Evolutionary conservation across 129 eudicot species (phyloP).

Genomic region (Kitagawia praeruptora): DNA sequence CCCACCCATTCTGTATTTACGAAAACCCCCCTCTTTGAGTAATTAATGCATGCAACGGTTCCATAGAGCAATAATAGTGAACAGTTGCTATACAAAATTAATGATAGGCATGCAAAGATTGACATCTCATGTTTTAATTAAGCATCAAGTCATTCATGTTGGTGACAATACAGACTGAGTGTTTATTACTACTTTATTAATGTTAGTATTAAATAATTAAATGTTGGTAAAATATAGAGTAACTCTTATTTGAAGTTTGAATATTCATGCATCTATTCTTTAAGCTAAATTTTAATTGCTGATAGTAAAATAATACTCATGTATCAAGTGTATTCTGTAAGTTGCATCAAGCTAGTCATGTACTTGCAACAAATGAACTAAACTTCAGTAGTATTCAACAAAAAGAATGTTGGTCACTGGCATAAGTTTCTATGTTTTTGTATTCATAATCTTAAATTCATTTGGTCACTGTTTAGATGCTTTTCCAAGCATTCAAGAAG

Average conservation of each 20-base stretch:
- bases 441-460: background rate
- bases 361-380: background rate
- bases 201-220: background rate
- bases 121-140: background rate
- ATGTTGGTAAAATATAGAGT: too few species aligned
- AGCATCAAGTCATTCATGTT: slow-evolving; percentile 1
- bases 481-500: too few species aligned
- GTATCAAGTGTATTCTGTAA: too few species aligned
- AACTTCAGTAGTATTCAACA: too few species aligned
- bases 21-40: slow-evolving; percentile 8
- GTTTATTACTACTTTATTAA: background rate
- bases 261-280: background rate
- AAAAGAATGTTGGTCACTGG: background rate
- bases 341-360: background rate
- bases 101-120: background rate
- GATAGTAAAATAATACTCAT: too few species aligned
- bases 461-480: background rate
- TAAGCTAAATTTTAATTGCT: background rate
- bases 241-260: background rate
- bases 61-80: background rate
- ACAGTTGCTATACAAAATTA: background rate
- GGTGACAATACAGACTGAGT: background rate
- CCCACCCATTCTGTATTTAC: slow-evolving; percentile 5
- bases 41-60: slow-evolving; percentile 4
- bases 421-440: background rate